Evolutionary conservation across 176 grass and related monocot genomes (phyloP).

Genomic region (Aegilops longissima): DNA sequence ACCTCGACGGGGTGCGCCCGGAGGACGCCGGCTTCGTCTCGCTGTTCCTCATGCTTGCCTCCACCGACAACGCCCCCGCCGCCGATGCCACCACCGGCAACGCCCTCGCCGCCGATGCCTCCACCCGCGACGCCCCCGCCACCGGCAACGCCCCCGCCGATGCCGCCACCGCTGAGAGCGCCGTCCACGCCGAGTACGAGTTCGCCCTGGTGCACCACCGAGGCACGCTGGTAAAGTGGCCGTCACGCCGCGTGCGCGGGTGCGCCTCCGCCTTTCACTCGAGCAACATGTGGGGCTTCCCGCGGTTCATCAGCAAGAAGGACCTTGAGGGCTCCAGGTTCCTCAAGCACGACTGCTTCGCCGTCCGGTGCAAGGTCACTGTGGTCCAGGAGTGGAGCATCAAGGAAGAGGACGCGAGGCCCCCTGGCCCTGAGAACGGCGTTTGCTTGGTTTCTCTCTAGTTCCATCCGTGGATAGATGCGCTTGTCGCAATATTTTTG

Average conservation of each 20-base stretch:
- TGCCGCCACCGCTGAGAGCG: too few species aligned
- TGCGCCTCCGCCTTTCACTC: background rate
- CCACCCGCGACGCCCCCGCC: too few species aligned
- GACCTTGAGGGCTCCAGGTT: background rate
- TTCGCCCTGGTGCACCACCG: background rate
- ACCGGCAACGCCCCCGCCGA: too few species aligned
- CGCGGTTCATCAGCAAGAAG: background rate
- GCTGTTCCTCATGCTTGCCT: background rate
- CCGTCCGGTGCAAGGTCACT: too few species aligned
- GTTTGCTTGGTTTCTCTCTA: too few species aligned
- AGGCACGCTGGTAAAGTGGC: background rate
- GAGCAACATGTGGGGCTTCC: background rate
- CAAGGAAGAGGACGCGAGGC: background rate
- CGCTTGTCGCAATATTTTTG: too few species aligned
- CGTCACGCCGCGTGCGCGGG: background rate
- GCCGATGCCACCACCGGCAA: too few species aligned
- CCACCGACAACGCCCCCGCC: too few species aligned
- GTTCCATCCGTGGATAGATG: too few species aligned
- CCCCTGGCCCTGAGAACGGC: background rate
- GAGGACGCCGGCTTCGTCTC: slow-evolving; percentile 18
- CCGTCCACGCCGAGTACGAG: background rate
- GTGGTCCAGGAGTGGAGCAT: background rate
- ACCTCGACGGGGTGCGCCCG: background rate
- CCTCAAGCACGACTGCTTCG: background rate
- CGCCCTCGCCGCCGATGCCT: too few species aligned